phyloP scores from a whole-genome alignment of 768 basidiomycete genomes.

The Udeniomyces megalosporus region DNA sequence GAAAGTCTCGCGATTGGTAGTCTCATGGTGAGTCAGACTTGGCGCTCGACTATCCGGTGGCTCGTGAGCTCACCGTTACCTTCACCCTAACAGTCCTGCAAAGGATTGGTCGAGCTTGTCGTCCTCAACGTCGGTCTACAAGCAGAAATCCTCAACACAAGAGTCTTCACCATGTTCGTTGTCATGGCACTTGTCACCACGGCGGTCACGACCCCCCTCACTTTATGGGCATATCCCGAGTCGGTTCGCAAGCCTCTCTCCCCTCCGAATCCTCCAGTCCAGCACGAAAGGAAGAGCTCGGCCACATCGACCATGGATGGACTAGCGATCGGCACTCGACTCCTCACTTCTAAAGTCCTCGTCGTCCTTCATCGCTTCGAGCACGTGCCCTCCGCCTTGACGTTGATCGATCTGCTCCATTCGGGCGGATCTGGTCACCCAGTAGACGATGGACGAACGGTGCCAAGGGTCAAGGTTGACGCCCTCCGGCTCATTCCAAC shows the following conservation, averaged over 20 bases:
- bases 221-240: constrained; percentile 57
- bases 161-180: constrained; percentile 80
- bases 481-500: constrained; percentile 72
- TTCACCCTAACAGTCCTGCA: too few species aligned
- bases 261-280: too few species aligned
- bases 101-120: constrained; percentile 83
- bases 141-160: constrained; percentile 51
- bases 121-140: constrained; percentile 68
- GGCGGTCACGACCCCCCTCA: constrained; percentile 53
- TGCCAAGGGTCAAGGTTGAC: constrained; percentile 37
- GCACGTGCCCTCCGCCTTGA: constrained; percentile 65
- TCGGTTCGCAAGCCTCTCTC: neutral
- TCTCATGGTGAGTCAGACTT: too few species aligned
- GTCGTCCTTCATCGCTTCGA: constrained; percentile 13
- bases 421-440: too few species aligned
- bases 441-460: neutral
- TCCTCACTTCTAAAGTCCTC: neutral
- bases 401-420: constrained; percentile 69
- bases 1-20: constrained; percentile 69
- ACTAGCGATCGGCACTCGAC: neutral
- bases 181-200: constrained; percentile 31
- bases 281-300: too few species aligned
- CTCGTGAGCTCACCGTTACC: too few species aligned
- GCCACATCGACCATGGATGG: too few species aligned
- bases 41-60: too few species aligned